Evolutionary conservation across 768 basidiomycete genomes (phyloP).

Genomic region (Lactarius hengduanensis): DNA sequence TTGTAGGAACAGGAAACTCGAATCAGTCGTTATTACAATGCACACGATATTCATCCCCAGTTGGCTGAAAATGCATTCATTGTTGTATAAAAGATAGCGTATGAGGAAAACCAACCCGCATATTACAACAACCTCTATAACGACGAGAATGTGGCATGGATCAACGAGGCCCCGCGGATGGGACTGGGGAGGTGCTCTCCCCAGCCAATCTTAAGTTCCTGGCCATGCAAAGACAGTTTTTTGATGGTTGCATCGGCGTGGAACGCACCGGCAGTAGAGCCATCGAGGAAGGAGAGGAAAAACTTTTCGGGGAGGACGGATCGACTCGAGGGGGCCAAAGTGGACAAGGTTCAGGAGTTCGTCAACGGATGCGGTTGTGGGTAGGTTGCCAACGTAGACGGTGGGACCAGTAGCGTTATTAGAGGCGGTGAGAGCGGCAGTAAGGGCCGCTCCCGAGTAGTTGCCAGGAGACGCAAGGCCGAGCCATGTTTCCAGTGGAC

Average conservation of each 20-base stretch:
- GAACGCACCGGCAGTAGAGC: constrained; percentile 90
- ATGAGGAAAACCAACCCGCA: no score
- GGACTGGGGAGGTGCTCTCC: constrained; percentile 91
- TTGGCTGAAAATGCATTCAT: no score
- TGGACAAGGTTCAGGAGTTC: constrained; percentile 97
- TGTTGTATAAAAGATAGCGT: no score
- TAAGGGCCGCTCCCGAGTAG: constrained; percentile 77
- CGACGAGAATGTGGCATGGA: no score
- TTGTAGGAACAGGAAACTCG: constrained; percentile 6
- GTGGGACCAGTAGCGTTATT: constrained; percentile 75
- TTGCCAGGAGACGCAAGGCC: constrained; percentile 66
- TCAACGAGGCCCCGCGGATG: constrained; percentile 56
- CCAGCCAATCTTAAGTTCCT: constrained; percentile 99
- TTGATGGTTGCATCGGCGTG: constrained; percentile 96
- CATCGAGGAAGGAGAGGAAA: constrained; percentile 97
- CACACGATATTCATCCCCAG: not conserved
- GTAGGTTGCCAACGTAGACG: constrained; percentile 96
- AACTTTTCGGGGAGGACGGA: constrained; percentile 97
- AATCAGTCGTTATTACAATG: not conserved
- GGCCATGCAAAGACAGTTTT: constrained; percentile 88
- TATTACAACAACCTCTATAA: no score
- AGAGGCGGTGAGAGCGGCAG: constrained; percentile 62
- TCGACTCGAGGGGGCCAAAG: constrained; percentile 93
- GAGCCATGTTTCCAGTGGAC: constrained; percentile 46
- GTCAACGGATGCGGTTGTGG: constrained; percentile 93